Percentiles rank a stretch among this genome's conserved stretches.
Evolutionary conservation across 2,329 filamentous ascomycete genomes (phyloP).

Genomic region (Xylariaceae sp.): DNA sequence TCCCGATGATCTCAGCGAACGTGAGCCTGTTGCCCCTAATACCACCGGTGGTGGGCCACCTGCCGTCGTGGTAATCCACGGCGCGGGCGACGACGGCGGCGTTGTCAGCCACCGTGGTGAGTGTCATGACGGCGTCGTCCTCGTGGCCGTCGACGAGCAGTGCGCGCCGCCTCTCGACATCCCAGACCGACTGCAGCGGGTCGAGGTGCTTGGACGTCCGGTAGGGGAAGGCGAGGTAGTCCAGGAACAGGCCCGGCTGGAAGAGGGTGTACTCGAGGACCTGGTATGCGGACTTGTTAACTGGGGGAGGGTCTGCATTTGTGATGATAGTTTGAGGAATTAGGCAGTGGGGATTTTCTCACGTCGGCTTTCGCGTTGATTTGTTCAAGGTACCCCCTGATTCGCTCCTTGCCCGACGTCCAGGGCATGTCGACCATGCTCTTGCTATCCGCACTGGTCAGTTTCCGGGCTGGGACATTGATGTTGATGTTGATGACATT

Average conservation of each 20-base stretch:
- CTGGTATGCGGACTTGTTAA: constrained; percentile 33
- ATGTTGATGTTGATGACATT: no score
- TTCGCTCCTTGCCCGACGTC: constrained; percentile 47
- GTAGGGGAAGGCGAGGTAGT: constrained; percentile 52
- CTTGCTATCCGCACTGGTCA: no score
- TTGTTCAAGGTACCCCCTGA: constrained; percentile 46
- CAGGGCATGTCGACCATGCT: constrained; percentile 36
- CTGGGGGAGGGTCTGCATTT: no score
- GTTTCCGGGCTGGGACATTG: no score
- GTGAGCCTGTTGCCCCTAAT: constrained; percentile 37
- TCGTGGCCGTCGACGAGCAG: constrained; percentile 41
- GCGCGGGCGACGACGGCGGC: constrained; percentile 36
- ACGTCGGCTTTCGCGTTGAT: constrained; percentile 47
- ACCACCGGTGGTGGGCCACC: constrained; percentile 41
- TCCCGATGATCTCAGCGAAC: constrained; percentile 33
- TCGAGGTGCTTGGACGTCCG: constrained; percentile 42
- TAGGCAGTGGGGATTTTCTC: neutral
- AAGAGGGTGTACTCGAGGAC: constrained; percentile 55
- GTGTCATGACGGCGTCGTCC: constrained; percentile 37
- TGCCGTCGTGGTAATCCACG: constrained; percentile 40
- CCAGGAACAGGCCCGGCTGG: constrained; percentile 50
- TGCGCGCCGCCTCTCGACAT: constrained; percentile 39
- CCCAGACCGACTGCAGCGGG: constrained; percentile 35
- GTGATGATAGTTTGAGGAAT: neutral
- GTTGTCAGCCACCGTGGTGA: constrained; percentile 43